phyloP scores from a whole-genome alignment of 2,329 filamentous ascomycete genomes.

The Penicillium glabrum region DNA sequence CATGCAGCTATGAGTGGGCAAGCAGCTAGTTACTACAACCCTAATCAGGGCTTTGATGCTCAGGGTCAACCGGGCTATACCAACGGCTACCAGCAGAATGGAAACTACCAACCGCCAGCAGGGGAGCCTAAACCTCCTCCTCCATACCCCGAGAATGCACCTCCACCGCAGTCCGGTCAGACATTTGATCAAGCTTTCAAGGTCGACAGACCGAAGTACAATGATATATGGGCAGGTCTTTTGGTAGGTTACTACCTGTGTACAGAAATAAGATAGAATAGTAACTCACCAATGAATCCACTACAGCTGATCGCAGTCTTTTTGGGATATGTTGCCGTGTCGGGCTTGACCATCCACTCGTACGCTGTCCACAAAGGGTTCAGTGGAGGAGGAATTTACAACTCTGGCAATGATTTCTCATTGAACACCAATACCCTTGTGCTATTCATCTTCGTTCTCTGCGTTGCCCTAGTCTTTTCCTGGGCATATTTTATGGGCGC shows the following conservation, averaged over 20 bases:
- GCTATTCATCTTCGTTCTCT: conserved; percentile 77
- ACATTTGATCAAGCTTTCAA: conserved; percentile 79
- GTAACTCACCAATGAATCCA: neutral
- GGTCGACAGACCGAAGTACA: conserved; percentile 79
- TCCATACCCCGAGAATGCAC: conserved; percentile 12
- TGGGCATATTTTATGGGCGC: conserved; percentile 74
- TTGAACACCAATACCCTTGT: conserved; percentile 83
- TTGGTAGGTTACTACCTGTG: conserved; percentile 54
- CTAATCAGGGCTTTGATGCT: conserved; percentile 24
- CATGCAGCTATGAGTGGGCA: conserved; percentile 36
- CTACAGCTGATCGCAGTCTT: conserved; percentile 67
- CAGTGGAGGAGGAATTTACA: conserved; percentile 73
- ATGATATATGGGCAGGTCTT: conserved; percentile 86
- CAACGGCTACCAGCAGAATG: conserved; percentile 14
- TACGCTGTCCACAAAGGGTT: conserved; percentile 65
- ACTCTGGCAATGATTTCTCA: conserved; percentile 62
- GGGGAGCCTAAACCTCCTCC: conserved; percentile 19
- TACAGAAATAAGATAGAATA: neutral
- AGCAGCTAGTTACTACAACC: conserved; percentile 38
- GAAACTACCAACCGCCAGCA: conserved; percentile 21
- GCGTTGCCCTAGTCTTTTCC: conserved; percentile 71
- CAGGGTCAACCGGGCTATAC: conserved; percentile 18
- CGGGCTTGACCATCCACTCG: conserved; percentile 71
- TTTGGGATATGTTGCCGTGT: conserved; percentile 73
- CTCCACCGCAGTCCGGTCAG: conserved; percentile 18